Evolutionary conservation across 345 rosid genomes (phyloP), one percentile per base, ranked within the genome.

Genomic region (Anastatica hierochuntica): DNA sequence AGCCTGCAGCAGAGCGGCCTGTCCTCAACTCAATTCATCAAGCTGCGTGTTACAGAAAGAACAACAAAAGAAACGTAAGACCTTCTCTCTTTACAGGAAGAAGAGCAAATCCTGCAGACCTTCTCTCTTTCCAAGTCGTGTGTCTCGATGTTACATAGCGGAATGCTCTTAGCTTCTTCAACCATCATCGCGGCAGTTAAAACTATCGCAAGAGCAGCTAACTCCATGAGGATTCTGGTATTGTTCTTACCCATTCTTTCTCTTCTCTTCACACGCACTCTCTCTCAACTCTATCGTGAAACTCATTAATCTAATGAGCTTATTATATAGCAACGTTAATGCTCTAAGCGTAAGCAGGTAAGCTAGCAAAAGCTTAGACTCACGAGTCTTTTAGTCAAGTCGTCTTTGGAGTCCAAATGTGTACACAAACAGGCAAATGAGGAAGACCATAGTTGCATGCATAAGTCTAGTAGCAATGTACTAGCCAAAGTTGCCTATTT

Each of bases 131-230:
- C n/a, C 54, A 79, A 49, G 56, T 72, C 26, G 52, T 24, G 15
- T 13, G 78, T 35, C 15, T 75, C 63, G 6, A 72, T 39, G 21
- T 42, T 60, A 46, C 90, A 83, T 38, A 76, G 6, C 6, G 49
- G 44, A 6, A 20, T 8, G 47, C 45, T 59, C 8, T 11, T 47
- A 24, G 58, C 56, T 40, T 23, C 64, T 40, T 35, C 59, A 14
- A 37, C 53, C 66, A 64, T 27, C 15, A 55, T 36, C 12, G 45
- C 23, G 2, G 13, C 21, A 41, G 48, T 43, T 23, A 67, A 34
- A 14, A 54, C 48, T 34, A 56, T 11, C 11, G 62, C 62, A 30
- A 69, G 45, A 49, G 63, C 38, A 36, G 66, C 1, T 8, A 65
- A 42, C 11, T 37, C 43, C 43, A 69, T 27, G 44, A 62, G 8